phyloP scores from a whole-genome alignment of 208 protist species.

The Phytomonas francai region DNA sequence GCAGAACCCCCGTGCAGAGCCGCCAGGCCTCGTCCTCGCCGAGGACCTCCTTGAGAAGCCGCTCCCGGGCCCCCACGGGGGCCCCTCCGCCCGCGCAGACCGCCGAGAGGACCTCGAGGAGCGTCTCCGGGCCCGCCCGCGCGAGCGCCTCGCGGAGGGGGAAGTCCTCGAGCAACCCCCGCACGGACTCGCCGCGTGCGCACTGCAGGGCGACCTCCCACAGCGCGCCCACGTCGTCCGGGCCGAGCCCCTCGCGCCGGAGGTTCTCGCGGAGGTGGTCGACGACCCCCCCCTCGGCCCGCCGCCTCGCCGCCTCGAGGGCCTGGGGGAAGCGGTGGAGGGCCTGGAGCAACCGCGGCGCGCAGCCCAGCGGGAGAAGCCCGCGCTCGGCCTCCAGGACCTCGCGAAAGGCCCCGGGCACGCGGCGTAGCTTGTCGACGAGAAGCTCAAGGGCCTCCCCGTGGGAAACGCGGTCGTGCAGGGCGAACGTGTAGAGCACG shows the following conservation, averaged over 20 bases:
- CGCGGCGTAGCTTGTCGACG: not conserved
- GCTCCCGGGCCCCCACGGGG: slow-evolving; percentile 9
- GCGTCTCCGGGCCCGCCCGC: slow-evolving; percentile 25
- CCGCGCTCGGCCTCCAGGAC: slow-evolving; percentile 9
- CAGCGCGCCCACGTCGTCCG: slow-evolving; percentile 19
- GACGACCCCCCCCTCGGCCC: slow-evolving; percentile 20
- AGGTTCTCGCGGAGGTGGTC: slow-evolving; percentile 15
- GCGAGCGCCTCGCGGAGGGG: slow-evolving; percentile 22
- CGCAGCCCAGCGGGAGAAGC: slow-evolving; percentile 11
- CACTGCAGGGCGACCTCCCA: slow-evolving; percentile 32
- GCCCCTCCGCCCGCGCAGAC: slow-evolving; percentile 15
- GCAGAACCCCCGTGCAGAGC: slow-evolving; percentile 16
- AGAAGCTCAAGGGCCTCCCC: slow-evolving; percentile 22
- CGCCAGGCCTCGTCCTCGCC: slow-evolving; percentile 16
- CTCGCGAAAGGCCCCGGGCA: slow-evolving; percentile 4
- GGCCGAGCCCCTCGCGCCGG: slow-evolving; percentile 11
- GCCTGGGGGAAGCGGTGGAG: slow-evolving; percentile 39
- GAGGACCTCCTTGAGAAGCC: slow-evolving; percentile 32
- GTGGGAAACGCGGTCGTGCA: slow-evolving; percentile 56
- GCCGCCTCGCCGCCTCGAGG: not conserved
- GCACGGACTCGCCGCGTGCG: slow-evolving; percentile 23
- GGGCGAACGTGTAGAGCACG: slow-evolving; percentile 25
- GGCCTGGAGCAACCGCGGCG: slow-evolving; percentile 21
- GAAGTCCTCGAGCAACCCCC: slow-evolving; percentile 30
- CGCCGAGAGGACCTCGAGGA: slow-evolving; percentile 22